Base-by-base conservation (phyloP, 2,329 filamentous ascomycete species). In the Aureobasidium musti region DNA sequence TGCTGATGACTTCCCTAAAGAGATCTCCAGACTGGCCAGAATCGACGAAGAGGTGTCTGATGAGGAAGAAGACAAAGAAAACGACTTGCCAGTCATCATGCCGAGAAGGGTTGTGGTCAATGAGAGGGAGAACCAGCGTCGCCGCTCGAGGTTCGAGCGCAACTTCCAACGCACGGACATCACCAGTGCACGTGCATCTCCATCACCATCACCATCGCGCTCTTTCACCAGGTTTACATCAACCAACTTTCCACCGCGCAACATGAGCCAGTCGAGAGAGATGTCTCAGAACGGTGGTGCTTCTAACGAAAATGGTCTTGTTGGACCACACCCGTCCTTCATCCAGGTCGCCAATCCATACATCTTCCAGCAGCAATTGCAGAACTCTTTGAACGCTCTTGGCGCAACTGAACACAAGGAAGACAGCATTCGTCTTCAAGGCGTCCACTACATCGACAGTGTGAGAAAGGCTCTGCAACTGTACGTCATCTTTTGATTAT, bases 361-460 rank as follows among this genome's bases (percentile, higher is more conserved):
- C 79, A 86, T 92, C 69, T 89, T 91, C 70, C 91, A 97, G 75
- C 88, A 91, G 72, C 87, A 87, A 72, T 86, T 98, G 66, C 88
- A 92, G 68, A 86, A 87, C 73, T 88, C 88, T 76, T 84, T 96
- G 67, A 83, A 84, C 52, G 85, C 86, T 23, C 87, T 89, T 69
- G 87, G 87, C 45, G 87, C 89, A 73, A 90, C 91, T 73, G 76
- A 77, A 67, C 87, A 90, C 43, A 88, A 90, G 67, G 93, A 98
- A 76, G 91, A 94, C 73, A 87, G 81, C 68, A 87, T 91, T 70
- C 88, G 94, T 63, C 80, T 98, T 52, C 91, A 95, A 73, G 95
- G 94, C 21, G 89, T 97, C 11, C 86, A 91, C 67, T 90, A 94
- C 83, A 94, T 99, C 69, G 91, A 97, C 74, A 90, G 88, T 68